These are phyloP conservation scores for Bacidia gigantensis DNA, from an alignment of 495 filamentous ascomycete genomes.

Conservation along the genomic window DNA sequence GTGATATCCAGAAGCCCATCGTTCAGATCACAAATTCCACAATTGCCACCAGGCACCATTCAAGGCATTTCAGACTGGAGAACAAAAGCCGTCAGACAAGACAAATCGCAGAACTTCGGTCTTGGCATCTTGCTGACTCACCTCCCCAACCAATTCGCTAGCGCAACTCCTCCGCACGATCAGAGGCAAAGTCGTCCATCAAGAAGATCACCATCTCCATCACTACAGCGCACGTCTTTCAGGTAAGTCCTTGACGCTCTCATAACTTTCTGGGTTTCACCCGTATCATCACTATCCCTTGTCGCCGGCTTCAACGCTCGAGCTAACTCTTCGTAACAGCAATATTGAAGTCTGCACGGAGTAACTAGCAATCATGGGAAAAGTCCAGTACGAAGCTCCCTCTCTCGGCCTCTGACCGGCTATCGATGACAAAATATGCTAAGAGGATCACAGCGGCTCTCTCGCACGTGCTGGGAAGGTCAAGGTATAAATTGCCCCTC, in stretches of 20 bases:
- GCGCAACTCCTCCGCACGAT: not conserved
- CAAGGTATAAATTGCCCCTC: too few relatives aligned
- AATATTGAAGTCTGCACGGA: not conserved
- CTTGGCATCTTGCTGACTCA: not conserved
- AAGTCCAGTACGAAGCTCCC: constrained; percentile 42
- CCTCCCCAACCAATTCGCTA: not conserved
- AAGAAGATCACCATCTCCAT: not conserved
- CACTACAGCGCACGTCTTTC: not conserved
- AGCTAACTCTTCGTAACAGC: not conserved
- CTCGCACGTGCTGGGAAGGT: constrained; percentile 97
- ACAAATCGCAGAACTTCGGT: not conserved
- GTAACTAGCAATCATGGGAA: constrained; percentile 55
- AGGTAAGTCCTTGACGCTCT: too few relatives aligned
- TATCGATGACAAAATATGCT: not conserved
- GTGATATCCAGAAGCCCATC: too few relatives aligned
- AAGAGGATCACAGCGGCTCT: constrained; percentile 37
- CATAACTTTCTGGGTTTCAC: too few relatives aligned
- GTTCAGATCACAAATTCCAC: too few relatives aligned
- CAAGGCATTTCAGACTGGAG: too few relatives aligned
- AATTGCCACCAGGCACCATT: too few relatives aligned
- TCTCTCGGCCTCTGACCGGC: not conserved
- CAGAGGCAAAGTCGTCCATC: not conserved
- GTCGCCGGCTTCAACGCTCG: too few relatives aligned
- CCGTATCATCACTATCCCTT: too few relatives aligned
- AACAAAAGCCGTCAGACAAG: too few relatives aligned